These are phyloP conservation scores for Quercus rubra DNA, from an alignment of 306 rosid species.

Conservation along the genomic window DNA sequence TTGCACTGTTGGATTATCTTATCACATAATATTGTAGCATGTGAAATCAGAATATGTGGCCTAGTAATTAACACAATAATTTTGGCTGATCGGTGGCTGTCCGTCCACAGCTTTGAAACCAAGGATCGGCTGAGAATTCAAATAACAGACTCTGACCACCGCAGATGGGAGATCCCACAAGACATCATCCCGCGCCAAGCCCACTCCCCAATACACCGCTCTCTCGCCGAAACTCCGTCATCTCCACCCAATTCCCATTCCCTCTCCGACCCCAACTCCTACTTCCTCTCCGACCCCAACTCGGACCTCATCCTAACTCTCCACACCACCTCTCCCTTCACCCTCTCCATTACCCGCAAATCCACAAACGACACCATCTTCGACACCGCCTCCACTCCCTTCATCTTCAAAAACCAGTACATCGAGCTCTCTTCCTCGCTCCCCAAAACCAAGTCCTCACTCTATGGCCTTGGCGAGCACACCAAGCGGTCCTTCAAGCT, in stretches of 20 bases:
- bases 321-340: slow-evolving; percentile 60
- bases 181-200: slow-evolving; percentile 43
- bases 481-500: slow-evolving; percentile 64
- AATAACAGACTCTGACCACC: slow-evolving; percentile 44
- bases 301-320: slow-evolving; percentile 70
- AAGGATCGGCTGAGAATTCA: slow-evolving; percentile 53
- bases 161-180: slow-evolving; percentile 78
- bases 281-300: slow-evolving; percentile 23
- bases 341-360: slow-evolving; percentile 58
- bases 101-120: slow-evolving; percentile 47
- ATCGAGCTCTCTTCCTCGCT: slow-evolving; percentile 33
- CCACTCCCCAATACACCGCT: background rate
- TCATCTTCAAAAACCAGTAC: slow-evolving; percentile 74
- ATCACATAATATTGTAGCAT: too few species aligned
- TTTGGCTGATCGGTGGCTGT: too few species aligned
- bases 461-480: slow-evolving; percentile 79
- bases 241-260: background rate
- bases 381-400: slow-evolving; percentile 38
- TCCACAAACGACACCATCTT: slow-evolving; percentile 62
- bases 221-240: slow-evolving; percentile 11
- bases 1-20: too few species aligned
- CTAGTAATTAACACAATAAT: too few species aligned
- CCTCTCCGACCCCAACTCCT: background rate
- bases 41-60: too few species aligned
- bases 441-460: slow-evolving; percentile 31